These are phyloP conservation scores for Lactarius sp. DNA, from an alignment of 768 basidiomycete genomes.

Conservation along the genomic window DNA sequence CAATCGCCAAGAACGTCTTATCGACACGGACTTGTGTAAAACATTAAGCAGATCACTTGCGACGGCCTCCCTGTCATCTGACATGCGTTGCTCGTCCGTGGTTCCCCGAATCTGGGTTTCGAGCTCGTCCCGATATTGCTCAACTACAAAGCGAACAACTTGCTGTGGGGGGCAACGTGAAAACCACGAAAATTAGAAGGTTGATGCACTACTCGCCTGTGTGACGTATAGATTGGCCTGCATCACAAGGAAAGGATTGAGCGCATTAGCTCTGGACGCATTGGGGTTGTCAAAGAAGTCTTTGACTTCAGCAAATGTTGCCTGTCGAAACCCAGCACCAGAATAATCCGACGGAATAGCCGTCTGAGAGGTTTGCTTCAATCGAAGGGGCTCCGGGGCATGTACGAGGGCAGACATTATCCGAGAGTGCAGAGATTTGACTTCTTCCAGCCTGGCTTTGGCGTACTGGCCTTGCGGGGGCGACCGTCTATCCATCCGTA, in stretches of 20 bases:
- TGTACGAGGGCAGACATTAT: slow-evolving; percentile 71
- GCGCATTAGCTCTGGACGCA: slow-evolving; percentile 75
- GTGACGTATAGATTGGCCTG: slow-evolving; percentile 92
- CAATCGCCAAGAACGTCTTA: neutral
- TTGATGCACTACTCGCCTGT: slow-evolving; percentile 50
- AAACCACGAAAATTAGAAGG: neutral
- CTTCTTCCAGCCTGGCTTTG: slow-evolving; percentile 78
- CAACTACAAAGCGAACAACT: slow-evolving; percentile 88
- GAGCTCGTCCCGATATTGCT: slow-evolving; percentile 88
- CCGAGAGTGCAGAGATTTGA: slow-evolving; percentile 71
- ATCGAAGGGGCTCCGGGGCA: slow-evolving; percentile 66
- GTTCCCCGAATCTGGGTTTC: slow-evolving; percentile 59
- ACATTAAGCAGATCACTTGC: slow-evolving; percentile 84
- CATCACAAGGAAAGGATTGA: slow-evolving; percentile 88
- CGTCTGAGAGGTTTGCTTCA: slow-evolving; percentile 52
- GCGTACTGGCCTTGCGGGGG: slow-evolving; percentile 83
- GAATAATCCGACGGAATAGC: slow-evolving; percentile 56
- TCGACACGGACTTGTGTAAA: slow-evolving; percentile 58
- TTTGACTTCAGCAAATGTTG: slow-evolving; percentile 83
- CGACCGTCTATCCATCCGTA: slow-evolving; percentile 81
- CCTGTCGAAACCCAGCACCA: slow-evolving; percentile 70
- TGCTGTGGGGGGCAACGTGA: slow-evolving; percentile 46
- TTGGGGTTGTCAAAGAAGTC: slow-evolving; percentile 92
- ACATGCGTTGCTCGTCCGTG: slow-evolving; percentile 58
- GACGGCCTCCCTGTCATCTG: slow-evolving; percentile 76